phyloP scores from a whole-genome alignment of 2,329 filamentous ascomycete genomes.

The Paraphaeosphaeria sporulosa region DNA sequence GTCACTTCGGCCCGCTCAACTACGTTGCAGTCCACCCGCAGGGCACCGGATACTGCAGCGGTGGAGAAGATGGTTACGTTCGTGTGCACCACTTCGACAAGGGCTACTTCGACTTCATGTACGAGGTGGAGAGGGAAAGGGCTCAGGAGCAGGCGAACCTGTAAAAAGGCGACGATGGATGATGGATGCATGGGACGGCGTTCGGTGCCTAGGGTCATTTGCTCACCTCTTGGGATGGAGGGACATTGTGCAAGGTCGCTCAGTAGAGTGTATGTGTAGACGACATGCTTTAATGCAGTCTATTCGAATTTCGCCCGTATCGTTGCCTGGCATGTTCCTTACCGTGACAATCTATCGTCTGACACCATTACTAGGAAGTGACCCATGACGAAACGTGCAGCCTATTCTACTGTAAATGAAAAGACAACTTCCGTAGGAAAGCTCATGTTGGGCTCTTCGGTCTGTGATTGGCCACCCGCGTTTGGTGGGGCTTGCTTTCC shows the following conservation, averaged over 20 bases:
- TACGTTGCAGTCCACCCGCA: slow-evolving; percentile 93
- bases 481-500: slow-evolving; percentile 1
- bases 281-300: slow-evolving; percentile 4
- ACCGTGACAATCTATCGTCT: not conserved
- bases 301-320: not conserved
- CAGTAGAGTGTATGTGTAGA: slow-evolving; percentile 4
- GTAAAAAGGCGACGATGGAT: slow-evolving; percentile 37
- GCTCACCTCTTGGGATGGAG: slow-evolving; percentile 19
- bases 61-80: slow-evolving; percentile 98
- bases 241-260: slow-evolving; percentile 9
- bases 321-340: not conserved
- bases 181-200: slow-evolving; percentile 49
- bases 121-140: slow-evolving; percentile 93
- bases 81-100: slow-evolving; percentile 99
- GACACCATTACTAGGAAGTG: not conserved
- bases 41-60: slow-evolving; percentile 91
- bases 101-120: slow-evolving; percentile 97
- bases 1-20: slow-evolving; percentile 96
- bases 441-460: not conserved
- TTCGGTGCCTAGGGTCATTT: slow-evolving; percentile 36
- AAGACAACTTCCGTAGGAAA: not conserved
- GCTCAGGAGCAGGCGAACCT: slow-evolving; percentile 48
- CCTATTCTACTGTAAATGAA: not conserved
- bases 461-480: slow-evolving; percentile 3
- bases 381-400: not conserved